These are phyloP conservation scores for Rhodotorula toruloides DNA, from an alignment of 768 basidiomycete species.

Conservation along the genomic window DNA sequence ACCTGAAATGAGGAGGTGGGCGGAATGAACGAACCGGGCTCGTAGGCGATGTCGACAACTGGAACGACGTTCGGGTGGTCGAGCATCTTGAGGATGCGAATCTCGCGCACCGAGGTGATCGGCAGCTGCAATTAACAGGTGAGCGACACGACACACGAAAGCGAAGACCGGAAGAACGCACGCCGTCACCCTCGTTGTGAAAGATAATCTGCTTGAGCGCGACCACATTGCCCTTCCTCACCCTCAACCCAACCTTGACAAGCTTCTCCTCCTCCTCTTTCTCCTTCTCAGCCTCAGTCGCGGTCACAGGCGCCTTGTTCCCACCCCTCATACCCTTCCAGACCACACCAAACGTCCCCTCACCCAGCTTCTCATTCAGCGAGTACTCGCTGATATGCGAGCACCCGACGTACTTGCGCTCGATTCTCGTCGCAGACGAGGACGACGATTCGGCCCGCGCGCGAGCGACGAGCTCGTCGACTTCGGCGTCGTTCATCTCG, in stretches of 20 bases:
- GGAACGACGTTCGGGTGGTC: conserved; percentile 79
- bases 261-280: conserved; percentile 6
- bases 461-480: neutral
- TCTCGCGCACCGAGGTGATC: conserved; percentile 91
- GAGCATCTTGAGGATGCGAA: conserved; percentile 88
- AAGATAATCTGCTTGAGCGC: conserved; percentile 92
- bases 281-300: neutral
- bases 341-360: conserved; percentile 91
- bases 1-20: neutral
- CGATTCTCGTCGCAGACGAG: conserved; percentile 11
- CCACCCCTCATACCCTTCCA: conserved; percentile 26
- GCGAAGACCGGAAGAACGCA: conserved; percentile 45
- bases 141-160: neutral
- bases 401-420: conserved; percentile 42
- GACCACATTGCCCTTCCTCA: conserved; percentile 54
- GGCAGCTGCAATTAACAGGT: conserved; percentile 52
- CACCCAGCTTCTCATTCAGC: conserved; percentile 79
- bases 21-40: conserved; percentile 43
- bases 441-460: neutral
- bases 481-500: neutral
- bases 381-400: conserved; percentile 66
- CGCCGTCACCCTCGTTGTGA: conserved; percentile 94
- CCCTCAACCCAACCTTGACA: conserved; percentile 7
- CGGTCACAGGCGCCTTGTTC: too few relatives aligned
- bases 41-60: conserved; percentile 87